Conservation (phyloP, 1,284 basidiomycete genomes). For the Meira miltonrushii region DNA sequence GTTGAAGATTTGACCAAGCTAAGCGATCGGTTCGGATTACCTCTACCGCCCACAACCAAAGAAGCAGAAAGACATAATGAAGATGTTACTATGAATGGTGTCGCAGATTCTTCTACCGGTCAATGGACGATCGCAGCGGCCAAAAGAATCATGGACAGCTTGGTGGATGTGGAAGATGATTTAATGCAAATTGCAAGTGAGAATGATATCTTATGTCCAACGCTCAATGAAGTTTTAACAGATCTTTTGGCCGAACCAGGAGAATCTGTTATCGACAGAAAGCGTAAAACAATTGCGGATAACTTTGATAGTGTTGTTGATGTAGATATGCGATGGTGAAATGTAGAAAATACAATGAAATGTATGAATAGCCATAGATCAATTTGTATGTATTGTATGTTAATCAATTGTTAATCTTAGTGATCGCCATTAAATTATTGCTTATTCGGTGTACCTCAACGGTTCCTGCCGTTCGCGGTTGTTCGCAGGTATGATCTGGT, state of each 20-base stretch:
- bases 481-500: too few species aligned
- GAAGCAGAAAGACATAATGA: conserved; percentile 6
- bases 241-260: conserved; percentile 24
- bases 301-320: neutral
- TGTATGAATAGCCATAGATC: neutral
- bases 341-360: neutral
- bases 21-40: conserved; percentile 34
- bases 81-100: conserved; percentile 14
- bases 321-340: neutral
- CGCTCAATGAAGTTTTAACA: conserved; percentile 42
- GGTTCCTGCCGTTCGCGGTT: neutral
- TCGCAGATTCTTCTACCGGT: neutral
- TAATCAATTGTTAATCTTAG: neutral
- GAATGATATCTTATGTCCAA: conserved; percentile 45
- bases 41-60: conserved; percentile 18
- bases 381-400: neutral
- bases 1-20: neutral
- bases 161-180: conserved; percentile 32
- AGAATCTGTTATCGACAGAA: conserved; percentile 2
- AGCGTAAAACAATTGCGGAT: neutral
- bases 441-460: neutral
- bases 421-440: neutral
- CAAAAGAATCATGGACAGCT: conserved; percentile 32
- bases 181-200: conserved; percentile 33
- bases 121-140: conserved; percentile 37